Evolutionary conservation across 2,329 filamentous ascomycete genomes (phyloP), one percentile per base, ranked within the genome.

Genomic region (Orbilia quercus): DNA sequence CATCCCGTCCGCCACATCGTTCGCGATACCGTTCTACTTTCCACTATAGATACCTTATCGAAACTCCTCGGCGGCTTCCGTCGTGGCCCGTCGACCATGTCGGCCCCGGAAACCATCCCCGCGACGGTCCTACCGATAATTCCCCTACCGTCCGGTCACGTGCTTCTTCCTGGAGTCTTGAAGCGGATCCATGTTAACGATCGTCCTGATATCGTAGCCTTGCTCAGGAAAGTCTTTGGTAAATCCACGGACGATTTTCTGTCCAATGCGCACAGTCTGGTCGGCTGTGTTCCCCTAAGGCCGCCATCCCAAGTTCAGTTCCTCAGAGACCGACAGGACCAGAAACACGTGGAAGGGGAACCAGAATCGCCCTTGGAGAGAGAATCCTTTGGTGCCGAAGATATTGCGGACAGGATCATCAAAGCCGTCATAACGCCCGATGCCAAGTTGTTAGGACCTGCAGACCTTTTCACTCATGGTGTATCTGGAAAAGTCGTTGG

Each of bases 381-480:
- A n/a, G 59, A 72, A 22, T 50, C 67, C 1, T 60, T 55, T 38
- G 67, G 67, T 14, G 67, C 65, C n/a, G 67, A 72, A 18, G 59
- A 72, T 38, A 48, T 72, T 6, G 44, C 67, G 3, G 59, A 72
- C n/a, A 57, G 67, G 28, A 60, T 65, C 23, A 72, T 72, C 14
- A 72, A 72, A 14, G 67, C 67, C 7, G 67, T 72, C 6, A 59
- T 65, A 18, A 31, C 59, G 3, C 48, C 67, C 1, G 53, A 72
- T 34, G 20, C 42, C 1, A 72, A 72, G 12, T 47, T 54, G 7
- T 44, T 47, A 7, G 53, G 23, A 5, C 75, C 76, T 79, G 83
- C 86, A 1, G 91, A 97, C 78, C 82, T 99, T 1, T 98, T 91
- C 81, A 85, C 86, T 55, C 94, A 90, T 81, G 95, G 92, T 51